Base-by-base conservation (phyloP, 495 filamentous ascomycete genomes). In the Penicillium herquei region DNA sequence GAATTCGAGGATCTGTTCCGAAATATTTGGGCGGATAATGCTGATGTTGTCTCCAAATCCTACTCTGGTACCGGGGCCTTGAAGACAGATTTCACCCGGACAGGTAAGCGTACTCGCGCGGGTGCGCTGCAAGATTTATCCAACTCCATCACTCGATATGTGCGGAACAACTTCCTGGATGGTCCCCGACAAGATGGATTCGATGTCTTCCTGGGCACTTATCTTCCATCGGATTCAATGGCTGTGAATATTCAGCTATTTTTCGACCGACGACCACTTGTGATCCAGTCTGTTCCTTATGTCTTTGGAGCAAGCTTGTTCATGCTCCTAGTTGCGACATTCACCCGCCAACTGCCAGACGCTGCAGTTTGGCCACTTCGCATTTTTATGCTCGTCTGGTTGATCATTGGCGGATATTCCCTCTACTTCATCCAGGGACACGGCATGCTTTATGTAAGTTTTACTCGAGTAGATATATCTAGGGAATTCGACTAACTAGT, bases 11-110 rank as follows among this genome's bases (percentile, higher is more conserved):
- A 85, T 61, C 70, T 96, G 33, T 98, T 96, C 81, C 88, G 93
- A 16, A 96, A 97, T 66, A 79, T 96, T 33, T 98, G 94, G 94
- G 94, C 94, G 34, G 94, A 98, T 71, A 98, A 98, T 68, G 94
- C 94, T 21, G 94, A 98, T 64, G 87, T 91, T 13, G 94, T 98
- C 18, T 93, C 90, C 21, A 88, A 87, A 55, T 84, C 89, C 1
- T 98, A 98, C 67, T 92, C 93, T 9, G 94, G 94, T 40, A 97
- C 94, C 6, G 94, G 94, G 7, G 94, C 94, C 32, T 78, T 97
- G 72, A 98, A 98, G 74, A 98, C 94, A 1, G 94, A 98, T 67
- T 89, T 96, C 55, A 98, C 94, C 3, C 85, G 94, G 10, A 89
- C 87, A 9, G 95, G 95, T 45, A 82, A 89, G 63, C 84, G 94